Percentiles rank a stretch among this genome's conserved stretches.
phyloP scores from a whole-genome alignment of 306 rosid genomes.

The Citrullus amarus region DNA sequence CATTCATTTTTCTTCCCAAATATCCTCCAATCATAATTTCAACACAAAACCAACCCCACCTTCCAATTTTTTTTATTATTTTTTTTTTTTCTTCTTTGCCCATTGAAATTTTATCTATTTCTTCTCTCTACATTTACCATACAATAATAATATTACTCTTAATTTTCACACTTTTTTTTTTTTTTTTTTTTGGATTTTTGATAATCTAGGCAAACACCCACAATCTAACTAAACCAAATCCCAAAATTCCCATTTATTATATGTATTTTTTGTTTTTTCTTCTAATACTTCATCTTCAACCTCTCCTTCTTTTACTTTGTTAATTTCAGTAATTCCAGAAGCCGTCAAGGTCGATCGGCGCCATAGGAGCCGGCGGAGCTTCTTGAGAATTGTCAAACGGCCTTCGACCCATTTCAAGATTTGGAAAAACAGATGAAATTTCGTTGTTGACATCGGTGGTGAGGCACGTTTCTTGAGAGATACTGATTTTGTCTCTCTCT shows the following conservation, averaged over 20 bases:
- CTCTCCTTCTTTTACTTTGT: neutral
- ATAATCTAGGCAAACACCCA: slow-evolving; percentile 1
- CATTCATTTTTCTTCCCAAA: neutral
- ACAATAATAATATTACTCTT: neutral
- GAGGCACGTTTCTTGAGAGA: slow-evolving; percentile 49
- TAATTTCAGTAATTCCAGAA: slow-evolving; percentile 50
- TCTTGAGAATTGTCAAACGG: slow-evolving; percentile 33
- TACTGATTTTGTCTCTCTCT: slow-evolving; percentile 41
- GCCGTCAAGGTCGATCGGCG: slow-evolving; percentile 22
- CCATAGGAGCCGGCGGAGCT: slow-evolving; percentile 24
- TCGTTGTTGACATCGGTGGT: slow-evolving; percentile 46
- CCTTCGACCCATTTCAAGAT: slow-evolving; percentile 39
- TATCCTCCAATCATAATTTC: neutral
- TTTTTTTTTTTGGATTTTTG: neutral
- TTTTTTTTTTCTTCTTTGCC: neutral
- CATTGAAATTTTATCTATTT: neutral
- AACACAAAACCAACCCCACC: neutral
- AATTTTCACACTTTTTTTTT: neutral
- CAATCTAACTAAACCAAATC: neutral
- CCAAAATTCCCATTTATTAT: neutral
- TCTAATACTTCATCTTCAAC: neutral
- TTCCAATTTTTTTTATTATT: neutral
- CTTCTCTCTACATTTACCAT: neutral
- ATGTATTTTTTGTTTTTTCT: neutral
- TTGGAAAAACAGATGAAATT: slow-evolving; percentile 48